These are phyloP conservation scores for Penicillium subrubescens DNA, from an alignment of 495 filamentous ascomycete species.

Conservation along the genomic window DNA sequence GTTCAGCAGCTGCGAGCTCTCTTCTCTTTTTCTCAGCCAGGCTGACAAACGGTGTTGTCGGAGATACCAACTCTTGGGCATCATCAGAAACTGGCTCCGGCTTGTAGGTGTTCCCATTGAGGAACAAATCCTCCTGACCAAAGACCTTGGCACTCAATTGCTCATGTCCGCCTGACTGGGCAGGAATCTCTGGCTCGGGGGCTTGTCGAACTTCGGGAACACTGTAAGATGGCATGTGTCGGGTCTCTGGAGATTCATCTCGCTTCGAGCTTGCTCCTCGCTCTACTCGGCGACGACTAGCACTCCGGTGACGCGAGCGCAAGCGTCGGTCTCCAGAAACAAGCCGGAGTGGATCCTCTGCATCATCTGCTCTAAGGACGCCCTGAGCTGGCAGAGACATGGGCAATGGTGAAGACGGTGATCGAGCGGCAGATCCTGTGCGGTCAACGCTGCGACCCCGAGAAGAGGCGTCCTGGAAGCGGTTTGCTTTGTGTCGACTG, in stretches of 20 bases:
- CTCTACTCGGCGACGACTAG: constrained; percentile 49
- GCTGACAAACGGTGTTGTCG: constrained; percentile 31
- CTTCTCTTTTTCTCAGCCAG: constrained; percentile 56
- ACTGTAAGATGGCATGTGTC: constrained; percentile 27
- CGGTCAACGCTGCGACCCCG: constrained; percentile 58
- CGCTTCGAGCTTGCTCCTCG: constrained; percentile 46
- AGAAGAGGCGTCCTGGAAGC: constrained; percentile 43
- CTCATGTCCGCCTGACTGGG: constrained; percentile 16
- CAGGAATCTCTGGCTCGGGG: constrained; percentile 25
- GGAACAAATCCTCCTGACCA: constrained; percentile 23
- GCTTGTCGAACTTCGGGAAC: constrained; percentile 51
- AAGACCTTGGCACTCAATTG: constrained; percentile 26
- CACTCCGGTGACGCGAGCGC: constrained; percentile 60
- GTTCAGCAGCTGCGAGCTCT: constrained; percentile 79
- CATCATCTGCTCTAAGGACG: constrained; percentile 34
- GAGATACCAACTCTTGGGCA: constrained; percentile 24
- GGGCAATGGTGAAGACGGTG: constrained; percentile 80
- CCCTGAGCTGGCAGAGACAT: constrained; percentile 52
- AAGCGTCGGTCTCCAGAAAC: constrained; percentile 63
- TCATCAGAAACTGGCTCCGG: constrained; percentile 22
- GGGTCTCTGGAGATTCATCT: constrained; percentile 51
- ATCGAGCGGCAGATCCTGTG: constrained; percentile 62
- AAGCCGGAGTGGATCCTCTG: constrained; percentile 61
- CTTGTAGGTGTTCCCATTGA: constrained; percentile 24
- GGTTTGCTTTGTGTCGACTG: constrained; percentile 47